Evolutionary conservation across 129 eudicot genomes (phyloP).

Genomic region (Logfia minima): DNA sequence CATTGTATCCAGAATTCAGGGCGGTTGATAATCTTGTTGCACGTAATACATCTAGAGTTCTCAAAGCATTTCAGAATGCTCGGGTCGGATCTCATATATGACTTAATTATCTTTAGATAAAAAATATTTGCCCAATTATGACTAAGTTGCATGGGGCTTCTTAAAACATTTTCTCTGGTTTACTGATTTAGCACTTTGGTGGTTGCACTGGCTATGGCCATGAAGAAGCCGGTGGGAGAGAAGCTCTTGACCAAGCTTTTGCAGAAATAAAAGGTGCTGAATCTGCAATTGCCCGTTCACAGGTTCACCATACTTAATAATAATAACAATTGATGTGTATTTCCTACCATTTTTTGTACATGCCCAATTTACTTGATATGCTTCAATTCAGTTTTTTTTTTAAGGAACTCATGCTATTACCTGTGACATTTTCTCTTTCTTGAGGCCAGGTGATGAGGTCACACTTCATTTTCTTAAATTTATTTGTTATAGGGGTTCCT

Average conservation of each 20-base stretch:
- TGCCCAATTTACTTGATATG: conserved; percentile 2
- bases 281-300: conserved; percentile 89
- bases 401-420: conserved; percentile 99
- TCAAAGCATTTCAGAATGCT: conserved; percentile 86
- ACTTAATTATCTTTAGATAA: not conserved
- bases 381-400: conserved; percentile 67
- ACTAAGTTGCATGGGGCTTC: not conserved
- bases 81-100: conserved; percentile 94
- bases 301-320: conserved; percentile 45
- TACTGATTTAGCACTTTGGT: conserved; percentile 68
- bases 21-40: conserved; percentile 87
- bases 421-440: conserved; percentile 93
- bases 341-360: not conserved
- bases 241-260: conserved; percentile 90
- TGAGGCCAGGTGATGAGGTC: conserved; percentile 99
- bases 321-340: conserved; percentile 9
- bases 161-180: not conserved
- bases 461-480: not conserved
- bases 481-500: not conserved
- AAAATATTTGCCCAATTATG: not conserved
- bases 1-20: conserved; percentile 68
- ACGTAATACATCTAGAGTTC: conserved; percentile 71
- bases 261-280: conserved; percentile 97
- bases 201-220: conserved; percentile 99
- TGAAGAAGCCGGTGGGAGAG: conserved; percentile 98